These are phyloP conservation scores for Blastobotrys malaysiensis DNA, from an alignment of 1,139 yeast species.

Conservation along the genomic window DNA sequence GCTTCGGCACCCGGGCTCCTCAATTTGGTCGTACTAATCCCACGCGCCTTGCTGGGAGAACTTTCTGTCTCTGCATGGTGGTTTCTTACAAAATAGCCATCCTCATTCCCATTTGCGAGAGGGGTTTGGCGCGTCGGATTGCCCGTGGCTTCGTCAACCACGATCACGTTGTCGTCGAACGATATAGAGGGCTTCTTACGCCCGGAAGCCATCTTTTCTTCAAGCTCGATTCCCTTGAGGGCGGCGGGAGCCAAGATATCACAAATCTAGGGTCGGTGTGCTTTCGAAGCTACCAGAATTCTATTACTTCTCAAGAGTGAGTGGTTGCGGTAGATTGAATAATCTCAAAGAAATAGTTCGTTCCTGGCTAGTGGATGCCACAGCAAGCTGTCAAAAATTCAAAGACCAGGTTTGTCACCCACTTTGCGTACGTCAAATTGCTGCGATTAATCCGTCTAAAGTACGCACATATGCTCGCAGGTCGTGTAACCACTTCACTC, in stretches of 20 bases:
- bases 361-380: background rate
- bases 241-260: background rate
- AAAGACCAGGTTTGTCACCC: background rate
- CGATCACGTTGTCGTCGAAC: constrained; percentile 8
- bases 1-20: background rate
- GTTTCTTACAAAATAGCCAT: constrained; percentile 4
- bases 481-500: background rate
- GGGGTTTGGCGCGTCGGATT: background rate
- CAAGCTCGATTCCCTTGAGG: background rate
- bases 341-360: background rate
- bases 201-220: background rate
- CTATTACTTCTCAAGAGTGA: background rate
- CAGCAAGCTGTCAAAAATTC: background rate
- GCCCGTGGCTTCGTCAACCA: background rate
- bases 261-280: background rate
- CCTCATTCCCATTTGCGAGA: background rate
- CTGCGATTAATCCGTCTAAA: background rate
- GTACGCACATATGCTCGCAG: background rate
- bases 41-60: background rate
- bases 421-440: background rate
- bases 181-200: constrained; percentile 7
- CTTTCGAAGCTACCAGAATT: background rate
- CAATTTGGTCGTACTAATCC: background rate
- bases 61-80: background rate
- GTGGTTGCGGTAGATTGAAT: background rate